Evolutionary conservation across 768 basidiomycete species (phyloP).

Genomic region (Russula earlei): DNA sequence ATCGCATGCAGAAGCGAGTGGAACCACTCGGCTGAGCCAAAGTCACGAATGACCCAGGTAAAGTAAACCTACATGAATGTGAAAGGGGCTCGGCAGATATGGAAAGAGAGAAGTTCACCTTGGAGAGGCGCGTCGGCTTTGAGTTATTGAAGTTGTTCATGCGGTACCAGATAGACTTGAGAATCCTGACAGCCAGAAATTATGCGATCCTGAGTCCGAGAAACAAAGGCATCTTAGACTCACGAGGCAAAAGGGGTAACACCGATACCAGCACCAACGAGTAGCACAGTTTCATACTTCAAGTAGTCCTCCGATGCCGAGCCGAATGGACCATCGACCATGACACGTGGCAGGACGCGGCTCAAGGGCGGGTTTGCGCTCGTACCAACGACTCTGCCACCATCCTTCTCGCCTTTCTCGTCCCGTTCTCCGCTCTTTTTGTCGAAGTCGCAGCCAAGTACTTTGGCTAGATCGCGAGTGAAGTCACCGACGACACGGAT

Average conservation of each 20-base stretch:
- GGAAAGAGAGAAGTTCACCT: conserved; percentile 35
- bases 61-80: conserved; percentile 54
- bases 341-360: conserved; percentile 76
- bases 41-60: conserved; percentile 93
- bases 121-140: conserved; percentile 75
- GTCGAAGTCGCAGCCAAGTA: conserved; percentile 78
- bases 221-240: conserved; percentile 31
- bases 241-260: conserved; percentile 95
- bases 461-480: conserved; percentile 69
- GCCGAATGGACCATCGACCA: conserved; percentile 96
- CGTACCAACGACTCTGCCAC: conserved; percentile 55
- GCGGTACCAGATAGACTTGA: conserved; percentile 93
- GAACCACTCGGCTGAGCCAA: conserved; percentile 87
- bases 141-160: conserved; percentile 78
- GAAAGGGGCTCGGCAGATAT: not conserved
- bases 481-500: conserved; percentile 91
- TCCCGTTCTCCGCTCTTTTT: conserved; percentile 33
- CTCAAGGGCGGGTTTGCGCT: conserved; percentile 51
- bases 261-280: conserved; percentile 93
- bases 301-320: conserved; percentile 86
- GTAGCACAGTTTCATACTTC: conserved; percentile 79
- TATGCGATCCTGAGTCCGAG: not conserved
- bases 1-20: conserved; percentile 88
- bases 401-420: conserved; percentile 32
- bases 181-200: conserved; percentile 38